A percentile compares a stretch with the other conserved stretches of the same genome.
Evolutionary conservation across 805 yeast genomes (phyloP).

Genomic region (Zygoascus biomembranicola): DNA sequence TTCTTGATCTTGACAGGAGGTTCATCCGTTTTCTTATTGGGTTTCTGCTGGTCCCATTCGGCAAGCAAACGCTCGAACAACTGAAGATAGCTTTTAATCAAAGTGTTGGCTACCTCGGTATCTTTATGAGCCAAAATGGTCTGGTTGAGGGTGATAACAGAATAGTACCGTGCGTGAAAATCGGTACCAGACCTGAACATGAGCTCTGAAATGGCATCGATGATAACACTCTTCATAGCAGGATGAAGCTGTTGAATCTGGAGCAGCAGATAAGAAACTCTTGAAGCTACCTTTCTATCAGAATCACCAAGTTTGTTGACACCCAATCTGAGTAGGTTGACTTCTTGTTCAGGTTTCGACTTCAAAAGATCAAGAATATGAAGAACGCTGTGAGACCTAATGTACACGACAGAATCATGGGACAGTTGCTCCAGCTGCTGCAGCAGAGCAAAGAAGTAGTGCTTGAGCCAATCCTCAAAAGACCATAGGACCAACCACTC

Average conservation of each 20-base stretch:
- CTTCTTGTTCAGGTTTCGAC: slow-evolving; percentile 94
- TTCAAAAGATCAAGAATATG: slow-evolving; percentile 75
- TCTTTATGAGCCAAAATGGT: slow-evolving; percentile 78
- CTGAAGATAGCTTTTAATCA: slow-evolving; percentile 78
- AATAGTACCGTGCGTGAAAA: slow-evolving; percentile 81
- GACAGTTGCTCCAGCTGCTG: slow-evolving; percentile 67
- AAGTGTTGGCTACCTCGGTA: slow-evolving; percentile 68
- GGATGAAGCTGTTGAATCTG: slow-evolving; percentile 88
- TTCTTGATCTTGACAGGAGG: slow-evolving; percentile 41
- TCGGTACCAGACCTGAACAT: slow-evolving; percentile 65
- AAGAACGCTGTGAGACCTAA: slow-evolving; percentile 65
- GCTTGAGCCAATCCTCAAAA: slow-evolving; percentile 85
- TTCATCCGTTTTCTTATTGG: slow-evolving; percentile 20
- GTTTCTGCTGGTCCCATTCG: slow-evolving; percentile 47
- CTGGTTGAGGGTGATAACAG: slow-evolving; percentile 83
- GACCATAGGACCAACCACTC: slow-evolving; percentile 63
- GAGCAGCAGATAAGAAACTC: slow-evolving; percentile 72
- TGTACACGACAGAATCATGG: slow-evolving; percentile 89
- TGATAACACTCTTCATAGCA: slow-evolving; percentile 80
- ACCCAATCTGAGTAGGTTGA: slow-evolving; percentile 76
- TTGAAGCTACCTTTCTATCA: slow-evolving; percentile 84
- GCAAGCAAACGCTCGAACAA: slow-evolving; percentile 76
- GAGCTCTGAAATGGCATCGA: slow-evolving; percentile 73
- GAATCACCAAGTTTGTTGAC: slow-evolving; percentile 92
- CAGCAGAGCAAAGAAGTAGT: slow-evolving; percentile 63